phyloP scores from a whole-genome alignment of 2,329 filamentous ascomycete species.

The Leptosphaerulina australis region DNA sequence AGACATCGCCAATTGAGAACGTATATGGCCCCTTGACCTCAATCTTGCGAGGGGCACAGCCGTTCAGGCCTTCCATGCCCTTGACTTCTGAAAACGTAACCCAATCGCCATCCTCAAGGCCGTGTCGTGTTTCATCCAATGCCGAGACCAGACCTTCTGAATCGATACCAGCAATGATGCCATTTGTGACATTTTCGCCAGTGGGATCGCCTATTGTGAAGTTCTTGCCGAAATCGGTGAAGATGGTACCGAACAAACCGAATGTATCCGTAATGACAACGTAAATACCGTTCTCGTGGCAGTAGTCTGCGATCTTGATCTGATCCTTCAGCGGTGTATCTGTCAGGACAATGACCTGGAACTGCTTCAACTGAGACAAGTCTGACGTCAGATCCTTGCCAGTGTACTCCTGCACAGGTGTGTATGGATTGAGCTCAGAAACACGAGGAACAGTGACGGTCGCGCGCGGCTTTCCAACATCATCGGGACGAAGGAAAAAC shows the following conservation, averaged over 20 bases:
- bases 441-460: constrained; percentile 85
- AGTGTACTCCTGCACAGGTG: constrained; percentile 79
- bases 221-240: constrained; percentile 95
- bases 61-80: constrained; percentile 89
- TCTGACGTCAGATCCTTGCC: constrained; percentile 72
- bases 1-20: constrained; percentile 95
- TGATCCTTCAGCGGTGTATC: constrained; percentile 81
- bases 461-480: constrained; percentile 91
- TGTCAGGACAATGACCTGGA: constrained; percentile 91
- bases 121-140: constrained; percentile 91
- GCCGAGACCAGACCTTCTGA: constrained; percentile 91
- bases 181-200: constrained; percentile 83
- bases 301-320: constrained; percentile 85
- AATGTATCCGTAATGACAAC: constrained; percentile 87
- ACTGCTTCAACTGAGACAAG: constrained; percentile 82
- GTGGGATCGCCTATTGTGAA: constrained; percentile 90
- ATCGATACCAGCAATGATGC: constrained; percentile 89
- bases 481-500: constrained; percentile 88
- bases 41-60: constrained; percentile 82
- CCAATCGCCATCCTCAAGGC: constrained; percentile 93
- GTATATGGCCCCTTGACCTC: constrained; percentile 94
- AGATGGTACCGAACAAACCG: constrained; percentile 92
- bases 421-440: constrained; percentile 95
- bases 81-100: constrained; percentile 93
- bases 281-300: constrained; percentile 91